Percentiles rank a stretch among this genome's conserved stretches.
phyloP scores from a whole-genome alignment of 768 basidiomycete species.

The Lentinus tigrinus region DNA sequence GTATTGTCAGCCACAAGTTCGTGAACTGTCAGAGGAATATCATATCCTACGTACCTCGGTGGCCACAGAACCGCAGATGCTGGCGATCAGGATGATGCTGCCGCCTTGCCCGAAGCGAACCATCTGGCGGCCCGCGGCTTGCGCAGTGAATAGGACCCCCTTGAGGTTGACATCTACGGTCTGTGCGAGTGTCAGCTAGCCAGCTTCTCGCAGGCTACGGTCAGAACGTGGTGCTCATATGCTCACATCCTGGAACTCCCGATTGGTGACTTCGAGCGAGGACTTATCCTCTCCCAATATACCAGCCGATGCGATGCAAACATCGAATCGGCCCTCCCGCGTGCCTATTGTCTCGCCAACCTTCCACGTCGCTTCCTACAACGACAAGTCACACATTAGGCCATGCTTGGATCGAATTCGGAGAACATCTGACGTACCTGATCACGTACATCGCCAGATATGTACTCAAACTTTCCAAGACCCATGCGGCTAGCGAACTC shows the following conservation, averaged over 20 bases:
- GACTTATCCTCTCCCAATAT: conserved; percentile 51
- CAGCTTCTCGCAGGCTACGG: too few relatives aligned
- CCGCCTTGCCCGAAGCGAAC: conserved; percentile 31
- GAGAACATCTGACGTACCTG: conserved; percentile 36
- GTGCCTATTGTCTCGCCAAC: conserved; percentile 58
- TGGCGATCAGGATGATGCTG: conserved; percentile 37
- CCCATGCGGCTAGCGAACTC: conserved; percentile 37
- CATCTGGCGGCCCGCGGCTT: conserved; percentile 36
- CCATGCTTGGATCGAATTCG: neutral
- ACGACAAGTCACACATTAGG: neutral
- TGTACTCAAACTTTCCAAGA: conserved; percentile 52
- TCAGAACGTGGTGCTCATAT: neutral
- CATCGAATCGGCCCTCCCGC: conserved; percentile 66
- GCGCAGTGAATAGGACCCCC: conserved; percentile 34
- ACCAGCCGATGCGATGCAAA: conserved; percentile 76
- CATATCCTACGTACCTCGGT: neutral
- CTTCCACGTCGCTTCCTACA: conserved; percentile 42
- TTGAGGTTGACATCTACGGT: conserved; percentile 63
- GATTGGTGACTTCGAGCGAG: conserved; percentile 60
- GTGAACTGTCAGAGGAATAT: too few relatives aligned
- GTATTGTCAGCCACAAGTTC: too few relatives aligned
- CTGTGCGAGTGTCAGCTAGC: conserved; percentile 28
- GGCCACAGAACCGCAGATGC: neutral
- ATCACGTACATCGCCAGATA: conserved; percentile 60
- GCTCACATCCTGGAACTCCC: conserved; percentile 57